Base-by-base conservation (phyloP, 495 filamentous ascomycete genomes). In the Echria macrotheca region DNA sequence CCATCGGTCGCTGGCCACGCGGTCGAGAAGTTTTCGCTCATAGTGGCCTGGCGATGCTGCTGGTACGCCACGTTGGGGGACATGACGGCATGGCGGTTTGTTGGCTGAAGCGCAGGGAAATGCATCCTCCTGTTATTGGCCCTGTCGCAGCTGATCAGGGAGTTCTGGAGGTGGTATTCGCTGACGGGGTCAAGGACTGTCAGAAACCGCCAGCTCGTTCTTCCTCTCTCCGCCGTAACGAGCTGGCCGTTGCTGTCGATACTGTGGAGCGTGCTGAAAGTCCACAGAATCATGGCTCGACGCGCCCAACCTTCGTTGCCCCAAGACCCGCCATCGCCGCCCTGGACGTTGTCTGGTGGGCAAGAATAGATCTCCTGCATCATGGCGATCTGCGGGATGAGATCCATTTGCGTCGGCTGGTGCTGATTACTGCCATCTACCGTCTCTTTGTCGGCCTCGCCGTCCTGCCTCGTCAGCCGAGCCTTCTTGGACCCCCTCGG, bases 341-440 rank as follows among this genome's bases (percentile, higher is more conserved):
- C 25, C 1, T 43, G 48, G 2, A 49, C 25, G 8, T 41, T 39
- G 9, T 53, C 63, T 11, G 71, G 69, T 6, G 68, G 58, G 2
- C 64, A 60, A 1, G 71, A 75, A 63, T 58, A 75, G 28, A 76
- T 63, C 59, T 76, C 73, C 48, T 76, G 73, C 55, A 73, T 64
- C 72, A 75, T 76, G 53, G 69, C 69, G 10, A 74, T 73, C 56
- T 65, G 59, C 18, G 64, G 58, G 15, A 75, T 53, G 12, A 76
- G 59, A 19, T 74, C 70, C 55, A 70, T 73, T 19, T 69, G 70
- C 10, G 70, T 69, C 26, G 46, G 63, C 49, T 45, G 54, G 24
- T 24, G 19, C 8, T 21, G 54, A n/a, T 24, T 31, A 11, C 40
- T 14, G 18, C 31, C 29, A 14, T 44, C 25, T 14, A 33, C 53